phyloP scores from a whole-genome alignment of 2,329 filamentous ascomycete genomes.

The Leptographium radiaticola region DNA sequence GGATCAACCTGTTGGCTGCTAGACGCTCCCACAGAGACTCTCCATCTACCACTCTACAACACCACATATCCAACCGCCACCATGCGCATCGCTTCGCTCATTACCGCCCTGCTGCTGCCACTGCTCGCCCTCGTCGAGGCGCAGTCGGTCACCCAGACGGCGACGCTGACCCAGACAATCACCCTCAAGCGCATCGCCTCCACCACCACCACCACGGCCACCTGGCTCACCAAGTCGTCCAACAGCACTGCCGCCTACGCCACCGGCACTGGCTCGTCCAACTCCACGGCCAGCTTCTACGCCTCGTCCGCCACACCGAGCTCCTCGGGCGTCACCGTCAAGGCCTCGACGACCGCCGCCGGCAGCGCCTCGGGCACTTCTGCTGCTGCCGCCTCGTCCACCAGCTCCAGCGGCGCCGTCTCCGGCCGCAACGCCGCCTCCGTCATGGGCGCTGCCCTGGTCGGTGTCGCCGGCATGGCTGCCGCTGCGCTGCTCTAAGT shows the following conservation, averaged over 20 bases:
- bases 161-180: conserved; percentile 34
- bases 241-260: conserved; percentile 14
- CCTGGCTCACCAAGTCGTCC: conserved; percentile 10
- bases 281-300: neutral
- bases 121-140: conserved; percentile 31
- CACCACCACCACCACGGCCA: conserved; percentile 23
- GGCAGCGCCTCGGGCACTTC: conserved; percentile 17
- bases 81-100: conserved; percentile 32
- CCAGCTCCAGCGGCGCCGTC: conserved; percentile 28
- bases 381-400: conserved; percentile 17
- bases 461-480: conserved; percentile 23
- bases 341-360: conserved; percentile 18
- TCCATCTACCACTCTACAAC: neutral
- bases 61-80: conserved; percentile 6
- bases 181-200: conserved; percentile 22
- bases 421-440: conserved; percentile 35
- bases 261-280: conserved; percentile 14
- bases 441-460: conserved; percentile 23
- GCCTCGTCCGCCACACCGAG: conserved; percentile 12
- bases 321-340: conserved; percentile 17
- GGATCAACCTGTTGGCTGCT: no score
- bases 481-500: conserved; percentile 37
- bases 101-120: conserved; percentile 37
- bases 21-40: neutral
- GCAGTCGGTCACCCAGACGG: conserved; percentile 36